Base-by-base conservation (phyloP, 768 basidiomycete species). In the Calocera viscosa region DNA sequence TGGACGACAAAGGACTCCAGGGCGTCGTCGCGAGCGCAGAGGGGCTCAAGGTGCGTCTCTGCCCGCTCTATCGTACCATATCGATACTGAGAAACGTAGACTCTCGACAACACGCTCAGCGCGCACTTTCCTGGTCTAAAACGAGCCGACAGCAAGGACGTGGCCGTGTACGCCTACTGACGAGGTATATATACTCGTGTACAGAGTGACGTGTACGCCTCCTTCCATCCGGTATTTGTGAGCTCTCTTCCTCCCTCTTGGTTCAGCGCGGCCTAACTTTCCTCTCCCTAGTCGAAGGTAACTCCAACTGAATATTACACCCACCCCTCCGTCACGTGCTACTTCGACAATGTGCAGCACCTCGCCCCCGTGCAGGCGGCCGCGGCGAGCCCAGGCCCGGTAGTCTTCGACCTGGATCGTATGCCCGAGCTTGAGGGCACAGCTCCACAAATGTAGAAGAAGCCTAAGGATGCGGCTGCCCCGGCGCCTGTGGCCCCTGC, bases 281-380 rank as follows among this genome's bases (percentile, higher is more conserved):
- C 19, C 16, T 35, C 1, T 1, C 11, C 19, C n/a, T 74, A 95
- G 88, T 84, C 88, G 8, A 84, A 86, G 73, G 78, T 89, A 19
- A 82, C 85, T 72, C 80, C 89, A 2, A 70, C 81, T n/a, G 84
- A 89, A 73, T 88, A 90, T 79, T 87, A 90, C 74, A 77, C 86
- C 19, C 83, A 86, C 66, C 93, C 95, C 3, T 82, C 90, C 24
- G 75, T 98, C 43, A 90, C 90, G 43, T 90, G 96, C 49, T 97
- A 95, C 81, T 95, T 98, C 74, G 89, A 94, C 77, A 92, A 97
- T 76, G 83, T 99, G 67, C 95, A 98, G 78, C 82, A 84, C 53
- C 80, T 80, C 24, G 80, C 86, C 7, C 75, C 82, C 17, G 85
- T 96, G 49, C 82, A 84, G 32, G 76, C 81, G 0, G 80, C 83